Percentiles rank a stretch among this genome's conserved stretches.
Conservation (phyloP, 2,329 filamentous ascomycete species). For the Eutypa lata region DNA sequence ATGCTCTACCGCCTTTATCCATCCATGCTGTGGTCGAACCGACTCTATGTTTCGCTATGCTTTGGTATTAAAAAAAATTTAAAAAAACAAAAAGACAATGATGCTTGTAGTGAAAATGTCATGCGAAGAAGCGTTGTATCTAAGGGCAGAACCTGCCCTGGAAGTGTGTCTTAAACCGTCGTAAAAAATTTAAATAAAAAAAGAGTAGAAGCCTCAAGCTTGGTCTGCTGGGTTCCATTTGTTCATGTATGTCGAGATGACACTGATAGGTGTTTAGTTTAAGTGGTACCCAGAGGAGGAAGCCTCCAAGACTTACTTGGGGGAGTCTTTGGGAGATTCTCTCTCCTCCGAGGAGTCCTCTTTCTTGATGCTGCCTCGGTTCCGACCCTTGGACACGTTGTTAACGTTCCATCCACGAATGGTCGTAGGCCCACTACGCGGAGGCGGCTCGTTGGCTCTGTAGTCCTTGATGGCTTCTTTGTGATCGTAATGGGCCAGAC, state of each 20-base stretch:
- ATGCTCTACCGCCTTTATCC: too few relatives aligned
- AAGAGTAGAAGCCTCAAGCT: slow-evolving; percentile 6
- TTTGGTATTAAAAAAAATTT: too few relatives aligned
- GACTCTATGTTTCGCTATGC: not conserved
- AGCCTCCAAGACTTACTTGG: slow-evolving; percentile 20
- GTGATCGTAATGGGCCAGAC: slow-evolving; percentile 55
- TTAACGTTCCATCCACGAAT: slow-evolving; percentile 57
- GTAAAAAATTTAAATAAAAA: too few relatives aligned
- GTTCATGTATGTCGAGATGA: slow-evolving; percentile 22
- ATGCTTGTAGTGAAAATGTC: not conserved
- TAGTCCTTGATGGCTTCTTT: slow-evolving; percentile 58
- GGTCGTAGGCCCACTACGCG: slow-evolving; percentile 52
- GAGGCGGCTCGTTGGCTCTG: slow-evolving; percentile 51
- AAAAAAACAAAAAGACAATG: not conserved
- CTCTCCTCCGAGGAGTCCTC: slow-evolving; percentile 26
- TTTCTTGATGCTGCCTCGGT: slow-evolving; percentile 25
- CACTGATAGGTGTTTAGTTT: slow-evolving; percentile 14
- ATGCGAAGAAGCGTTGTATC: not conserved
- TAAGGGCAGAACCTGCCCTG: not conserved
- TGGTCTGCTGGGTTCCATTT: slow-evolving; percentile 27
- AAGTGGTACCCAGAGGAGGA: slow-evolving; percentile 7
- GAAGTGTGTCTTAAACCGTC: too few relatives aligned
- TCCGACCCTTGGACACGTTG: slow-evolving; percentile 33
- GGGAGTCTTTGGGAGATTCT: slow-evolving; percentile 26
- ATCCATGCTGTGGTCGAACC: not conserved